These are phyloP conservation scores for Spinellus fusiger DNA, from an alignment of 192 early-diverging fungal genomes.

Conservation along the genomic window DNA sequence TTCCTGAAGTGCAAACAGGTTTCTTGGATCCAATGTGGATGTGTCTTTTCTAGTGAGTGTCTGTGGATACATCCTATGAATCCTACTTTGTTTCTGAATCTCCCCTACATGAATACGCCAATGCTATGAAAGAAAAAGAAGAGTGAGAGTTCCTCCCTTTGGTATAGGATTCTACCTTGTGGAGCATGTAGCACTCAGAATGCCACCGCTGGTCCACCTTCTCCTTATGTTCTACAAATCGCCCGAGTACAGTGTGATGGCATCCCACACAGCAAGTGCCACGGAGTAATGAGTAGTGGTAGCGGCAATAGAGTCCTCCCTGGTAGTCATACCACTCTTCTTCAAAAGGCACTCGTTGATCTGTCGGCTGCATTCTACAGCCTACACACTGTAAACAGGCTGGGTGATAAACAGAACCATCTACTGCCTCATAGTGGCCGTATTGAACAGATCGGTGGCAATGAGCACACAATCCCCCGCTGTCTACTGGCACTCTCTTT, in stretches of 20 bases:
- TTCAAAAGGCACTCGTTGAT: neutral
- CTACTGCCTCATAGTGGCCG: neutral
- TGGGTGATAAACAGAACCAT: neutral
- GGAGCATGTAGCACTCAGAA: slow-evolving; percentile 90
- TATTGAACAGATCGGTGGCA: neutral
- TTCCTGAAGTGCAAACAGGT: slow-evolving; percentile 39
- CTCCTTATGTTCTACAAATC: slow-evolving; percentile 67
- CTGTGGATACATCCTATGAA: slow-evolving; percentile 28
- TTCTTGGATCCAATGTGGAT: neutral
- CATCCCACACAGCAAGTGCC: slow-evolving; percentile 79
- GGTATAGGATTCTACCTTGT: no score
- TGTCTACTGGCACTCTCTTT: no score
- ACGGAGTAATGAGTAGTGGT: slow-evolving; percentile 73
- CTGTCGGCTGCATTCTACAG: neutral
- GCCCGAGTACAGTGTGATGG: slow-evolving; percentile 69
- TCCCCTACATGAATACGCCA: no score
- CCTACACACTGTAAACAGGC: slow-evolving; percentile 11
- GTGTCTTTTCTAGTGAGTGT: neutral
- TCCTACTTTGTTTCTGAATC: no score
- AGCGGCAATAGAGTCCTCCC: slow-evolving; percentile 70
- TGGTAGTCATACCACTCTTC: slow-evolving; percentile 74
- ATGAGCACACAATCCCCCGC: neutral
- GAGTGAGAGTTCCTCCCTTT: no score
- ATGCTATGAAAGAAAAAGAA: no score
- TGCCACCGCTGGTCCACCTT: slow-evolving; percentile 70